Evolutionary conservation across 495 filamentous ascomycete genomes (phyloP), one percentile per base, ranked within the genome.

Genomic region (Trichoderma erinaceum): DNA sequence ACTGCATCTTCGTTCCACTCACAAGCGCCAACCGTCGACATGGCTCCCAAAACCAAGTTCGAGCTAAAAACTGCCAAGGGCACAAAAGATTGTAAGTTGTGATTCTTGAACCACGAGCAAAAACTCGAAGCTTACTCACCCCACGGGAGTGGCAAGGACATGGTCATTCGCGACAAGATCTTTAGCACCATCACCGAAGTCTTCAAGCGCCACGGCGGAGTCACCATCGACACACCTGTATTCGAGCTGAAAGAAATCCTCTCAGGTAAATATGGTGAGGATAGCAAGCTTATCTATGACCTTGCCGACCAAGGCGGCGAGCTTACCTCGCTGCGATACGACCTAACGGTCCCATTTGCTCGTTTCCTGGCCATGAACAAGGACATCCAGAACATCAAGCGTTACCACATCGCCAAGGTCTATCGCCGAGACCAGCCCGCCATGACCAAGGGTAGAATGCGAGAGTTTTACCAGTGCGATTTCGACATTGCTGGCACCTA

Each of bases 381-480:
- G 15, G 79, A 83, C 66, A 80, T 92, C 41, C 86, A 89, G 74
- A 85, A 77, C 72, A 92, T 96, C 76, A 96, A 95, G 78, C 83
- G 92, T 38, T 95, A 94, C 76, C 90, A 93, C 80, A 92, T 95
- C 70, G 91, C 91, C 68, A 95, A 95, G 78, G 92, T 96, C 44
- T 94, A 92, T 80, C 84, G 90, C 68, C 78, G 90, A 73, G 90
- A 93, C 77, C 89, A 92, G 76, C 89, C 89, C 50, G 74, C 90
- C 66, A 90, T 95, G 82, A 89, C 86, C 66, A 93, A 93, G 75
- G 95, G 95, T 65, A 86, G 92, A 7, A 94, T 97, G 90, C 85
- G 95, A 69, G 94, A 99, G 78, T 97, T 99, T 78, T 96, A 96
- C 78, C 94, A 98, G 81, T 97, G 93, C 78, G 94, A 98, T 78